Evolutionary conservation across 2,329 filamentous ascomycete species (phyloP), one percentile per base, ranked within the genome.

Genomic region (Beauveria scarabaeidicola): DNA sequence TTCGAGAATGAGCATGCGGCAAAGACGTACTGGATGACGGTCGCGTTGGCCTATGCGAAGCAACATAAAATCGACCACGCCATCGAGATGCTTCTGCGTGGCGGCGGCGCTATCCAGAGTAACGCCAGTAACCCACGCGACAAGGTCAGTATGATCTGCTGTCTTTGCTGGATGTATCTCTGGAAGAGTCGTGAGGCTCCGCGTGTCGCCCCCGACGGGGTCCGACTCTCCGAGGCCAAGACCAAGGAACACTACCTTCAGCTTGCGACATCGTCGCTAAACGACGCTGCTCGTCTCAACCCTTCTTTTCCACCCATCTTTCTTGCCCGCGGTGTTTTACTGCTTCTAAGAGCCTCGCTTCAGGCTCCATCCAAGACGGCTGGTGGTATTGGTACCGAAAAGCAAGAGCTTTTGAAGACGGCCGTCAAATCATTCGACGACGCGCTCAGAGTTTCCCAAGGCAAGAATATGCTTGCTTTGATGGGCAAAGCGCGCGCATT

Each of bases 21-120:
- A 41, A 91, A 93, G 68, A 90, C 87, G 56, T 95, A 95, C 66
- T 99, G 95, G 95, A 93, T 99, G 80, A 93, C 91, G n/a, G 94
- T 97, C 65, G 90, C 95, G 46, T 81, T 97, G 61, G 93, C 93
- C 52, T 99, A 99, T 70, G 93, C 94, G 44, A 99, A 97, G 77
- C 91, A 96, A 76, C 87, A 88, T 70, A 96, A 96, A 76, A 84
- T 94, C 63, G 92, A 97, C 70, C 89, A 94, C 75, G 84, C 85
- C 61, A 87, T 88, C 66, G 85, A 88, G 72, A 86, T 87, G 77
- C 77, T 88, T 65, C 84, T 86, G 53, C 88, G 90, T 68, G 91
- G 90, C 52, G 79, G 90, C 66, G 81, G 82, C 62, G 90, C 89
- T 63, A 81, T 85, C 66, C 85, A 91, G 67, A 81, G 80, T 59